Conservation (phyloP, 2,329 filamentous ascomycete genomes). For the Bipolaris bicolor region DNA sequence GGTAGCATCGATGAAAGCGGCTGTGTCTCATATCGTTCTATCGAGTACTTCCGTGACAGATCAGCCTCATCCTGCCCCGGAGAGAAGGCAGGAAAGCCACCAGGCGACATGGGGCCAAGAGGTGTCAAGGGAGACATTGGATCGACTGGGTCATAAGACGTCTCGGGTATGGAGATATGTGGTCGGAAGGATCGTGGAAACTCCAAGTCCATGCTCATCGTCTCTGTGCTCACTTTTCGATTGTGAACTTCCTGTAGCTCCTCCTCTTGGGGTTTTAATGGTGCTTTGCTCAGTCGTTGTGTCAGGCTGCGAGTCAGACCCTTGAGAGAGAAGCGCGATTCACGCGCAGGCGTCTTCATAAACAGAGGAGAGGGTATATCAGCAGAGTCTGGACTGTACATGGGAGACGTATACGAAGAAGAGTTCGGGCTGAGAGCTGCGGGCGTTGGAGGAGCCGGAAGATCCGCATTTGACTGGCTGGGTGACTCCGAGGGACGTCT, state of each 20-base stretch:
- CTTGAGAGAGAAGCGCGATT: slow-evolving; percentile 42
- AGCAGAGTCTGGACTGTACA: slow-evolving; percentile 33
- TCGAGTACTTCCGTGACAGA: not conserved
- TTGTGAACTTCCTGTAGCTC: slow-evolving; percentile 34
- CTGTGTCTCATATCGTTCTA: slow-evolving; percentile 13
- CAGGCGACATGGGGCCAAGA: slow-evolving; percentile 13
- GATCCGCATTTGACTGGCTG: slow-evolving; percentile 17
- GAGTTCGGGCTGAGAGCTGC: slow-evolving; percentile 36
- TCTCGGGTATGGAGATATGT: slow-evolving; percentile 24
- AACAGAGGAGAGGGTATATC: slow-evolving; percentile 29
- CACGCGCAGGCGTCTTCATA: slow-evolving; percentile 23
- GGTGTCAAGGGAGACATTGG: slow-evolving; percentile 29
- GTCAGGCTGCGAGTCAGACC: slow-evolving; percentile 40
- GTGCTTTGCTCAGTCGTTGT: slow-evolving; percentile 29
- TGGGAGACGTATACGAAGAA: slow-evolving; percentile 35
- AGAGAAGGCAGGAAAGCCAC: slow-evolving; percentile 12
- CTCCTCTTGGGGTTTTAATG: slow-evolving; percentile 21
- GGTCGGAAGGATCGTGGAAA: slow-evolving; percentile 31
- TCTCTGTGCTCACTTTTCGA: slow-evolving; percentile 15
- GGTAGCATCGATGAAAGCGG: slow-evolving; percentile 41
- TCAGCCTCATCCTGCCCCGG: slow-evolving; percentile 18
- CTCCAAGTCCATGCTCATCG: slow-evolving; percentile 19
- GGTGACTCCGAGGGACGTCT: slow-evolving; percentile 26
- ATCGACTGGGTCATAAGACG: slow-evolving; percentile 27
- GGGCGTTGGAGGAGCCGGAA: slow-evolving; percentile 36